Conservation (phyloP, 2,329 filamentous ascomycete species). For the Epichloe gansuensis region DNA sequence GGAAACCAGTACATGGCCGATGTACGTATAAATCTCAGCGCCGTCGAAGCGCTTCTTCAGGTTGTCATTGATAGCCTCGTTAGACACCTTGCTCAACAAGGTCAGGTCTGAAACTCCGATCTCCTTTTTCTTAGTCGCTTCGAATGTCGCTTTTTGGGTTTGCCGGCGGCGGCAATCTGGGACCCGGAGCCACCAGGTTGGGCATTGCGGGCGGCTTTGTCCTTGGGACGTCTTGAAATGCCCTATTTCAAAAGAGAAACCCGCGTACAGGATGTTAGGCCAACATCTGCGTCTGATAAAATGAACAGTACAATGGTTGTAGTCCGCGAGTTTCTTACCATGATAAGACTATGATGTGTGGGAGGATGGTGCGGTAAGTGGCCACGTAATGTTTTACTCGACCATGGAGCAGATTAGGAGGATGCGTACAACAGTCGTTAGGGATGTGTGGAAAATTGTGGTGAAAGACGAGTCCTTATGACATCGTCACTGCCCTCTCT, state of each 20-base stretch:
- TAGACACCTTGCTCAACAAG: constrained; percentile 94
- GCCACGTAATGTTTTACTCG: constrained; percentile 9
- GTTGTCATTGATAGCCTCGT: constrained; percentile 99
- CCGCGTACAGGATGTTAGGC: neutral
- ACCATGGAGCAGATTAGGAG: constrained; percentile 11
- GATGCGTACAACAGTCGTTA: neutral
- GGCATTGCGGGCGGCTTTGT: constrained; percentile 25
- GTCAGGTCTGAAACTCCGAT: constrained; percentile 97
- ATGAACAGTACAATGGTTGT: constrained; percentile 5
- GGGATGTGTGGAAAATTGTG: neutral
- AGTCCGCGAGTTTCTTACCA: constrained; percentile 18
- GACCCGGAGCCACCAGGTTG: constrained; percentile 27
- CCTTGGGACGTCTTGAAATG: constrained; percentile 30
- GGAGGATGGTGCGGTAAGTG: constrained; percentile 4
- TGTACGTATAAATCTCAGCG: constrained; percentile 98
- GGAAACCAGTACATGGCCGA: constrained; percentile 97
- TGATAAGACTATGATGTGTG: constrained; percentile 13
- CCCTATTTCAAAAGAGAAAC: constrained; percentile 15
- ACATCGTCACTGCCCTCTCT: neutral
- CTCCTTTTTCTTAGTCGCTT: constrained; percentile 97
- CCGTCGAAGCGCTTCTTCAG: constrained; percentile 96
- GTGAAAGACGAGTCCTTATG: neutral
- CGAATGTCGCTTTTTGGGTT: constrained; percentile 90
- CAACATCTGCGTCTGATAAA: neutral
- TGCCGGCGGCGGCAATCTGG: constrained; percentile 31